These are phyloP conservation scores for Solanum infundibuliforme DNA, from an alignment of 257 asterid genomes.

Conservation along the genomic window DNA sequence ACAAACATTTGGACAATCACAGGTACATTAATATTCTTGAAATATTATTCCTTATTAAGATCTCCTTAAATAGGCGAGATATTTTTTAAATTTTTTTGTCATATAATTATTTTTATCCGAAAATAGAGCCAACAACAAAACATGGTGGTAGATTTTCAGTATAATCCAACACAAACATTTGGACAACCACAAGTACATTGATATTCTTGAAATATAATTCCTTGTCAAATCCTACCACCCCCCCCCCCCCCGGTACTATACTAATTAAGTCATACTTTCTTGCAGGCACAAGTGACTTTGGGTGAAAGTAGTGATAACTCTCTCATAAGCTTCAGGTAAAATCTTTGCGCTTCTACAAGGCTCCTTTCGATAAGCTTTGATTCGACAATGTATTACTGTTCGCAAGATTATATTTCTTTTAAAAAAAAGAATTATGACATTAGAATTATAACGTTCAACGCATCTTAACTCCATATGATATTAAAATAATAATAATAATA, in stretches of 20 bases:
- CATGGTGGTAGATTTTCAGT: not conserved
- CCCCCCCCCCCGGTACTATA: not conserved
- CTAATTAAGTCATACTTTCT: not conserved
- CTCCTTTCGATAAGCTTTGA: not conserved
- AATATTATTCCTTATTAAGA: too few relatives aligned
- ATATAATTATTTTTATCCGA: not conserved
- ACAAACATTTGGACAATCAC: not conserved
- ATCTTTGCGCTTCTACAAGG: not conserved
- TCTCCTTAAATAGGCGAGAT: not conserved
- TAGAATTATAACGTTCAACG: too few relatives aligned
- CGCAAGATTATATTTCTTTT: not conserved
- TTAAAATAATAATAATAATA: not conserved
- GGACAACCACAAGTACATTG: too few relatives aligned
- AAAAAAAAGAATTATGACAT: not conserved
- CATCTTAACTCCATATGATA: not conserved
- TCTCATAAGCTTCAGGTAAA: not conserved
- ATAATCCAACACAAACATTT: too few relatives aligned
- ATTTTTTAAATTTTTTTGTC: too few relatives aligned
- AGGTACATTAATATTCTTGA: too few relatives aligned
- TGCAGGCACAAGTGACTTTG: not conserved
- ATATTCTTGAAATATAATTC: too few relatives aligned
- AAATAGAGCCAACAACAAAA: not conserved
- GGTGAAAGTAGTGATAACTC: not conserved
- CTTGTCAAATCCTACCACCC: too few relatives aligned
- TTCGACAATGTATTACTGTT: not conserved